A percentile compares a stretch with the other conserved stretches of the same genome.
phyloP scores from a whole-genome alignment of 139 green algal genomes.

The Chlamydomonas asymmetrica region DNA sequence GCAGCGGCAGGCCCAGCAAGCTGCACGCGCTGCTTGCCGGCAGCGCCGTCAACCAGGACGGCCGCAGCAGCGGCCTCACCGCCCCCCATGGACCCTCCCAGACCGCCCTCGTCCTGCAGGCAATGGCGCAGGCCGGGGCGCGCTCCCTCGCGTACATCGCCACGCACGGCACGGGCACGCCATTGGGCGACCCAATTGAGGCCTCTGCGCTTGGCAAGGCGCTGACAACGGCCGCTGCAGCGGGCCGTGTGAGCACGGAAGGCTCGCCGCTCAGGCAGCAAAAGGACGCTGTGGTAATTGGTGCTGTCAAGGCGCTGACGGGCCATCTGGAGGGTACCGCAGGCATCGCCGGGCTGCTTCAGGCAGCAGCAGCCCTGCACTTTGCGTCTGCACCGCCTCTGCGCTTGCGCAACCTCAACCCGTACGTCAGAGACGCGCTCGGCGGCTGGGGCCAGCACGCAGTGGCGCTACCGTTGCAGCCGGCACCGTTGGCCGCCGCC shows the following conservation, averaged over 20 bases:
- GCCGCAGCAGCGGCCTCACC: constrained; percentile 81
- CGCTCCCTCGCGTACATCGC: constrained; percentile 31
- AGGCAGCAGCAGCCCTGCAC: constrained; percentile 46
- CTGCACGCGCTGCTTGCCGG: constrained; percentile 54
- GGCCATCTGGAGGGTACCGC: constrained; percentile 80
- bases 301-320: constrained; percentile 67
- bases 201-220: constrained; percentile 67
- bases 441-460: not conserved
- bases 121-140: constrained; percentile 40
- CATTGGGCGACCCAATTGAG: constrained; percentile 86
- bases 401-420: constrained; percentile 70
- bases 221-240: constrained; percentile 5
- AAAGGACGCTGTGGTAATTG: no score
- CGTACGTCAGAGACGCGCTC: constrained; percentile 58
- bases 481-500: not conserved
- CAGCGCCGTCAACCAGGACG: constrained; percentile 88
- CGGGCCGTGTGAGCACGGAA: not conserved
- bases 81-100: constrained; percentile 82
- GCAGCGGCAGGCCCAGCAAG: not conserved
- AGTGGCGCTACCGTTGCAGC: not conserved
- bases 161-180: constrained; percentile 67
- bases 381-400: constrained; percentile 52
- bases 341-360: constrained; percentile 74
- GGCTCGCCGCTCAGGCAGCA: no score
- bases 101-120: constrained; percentile 56